Evolutionary conservation across 148 eudicot genomes (phyloP).

Genomic region (Rhododendron henanense): DNA sequence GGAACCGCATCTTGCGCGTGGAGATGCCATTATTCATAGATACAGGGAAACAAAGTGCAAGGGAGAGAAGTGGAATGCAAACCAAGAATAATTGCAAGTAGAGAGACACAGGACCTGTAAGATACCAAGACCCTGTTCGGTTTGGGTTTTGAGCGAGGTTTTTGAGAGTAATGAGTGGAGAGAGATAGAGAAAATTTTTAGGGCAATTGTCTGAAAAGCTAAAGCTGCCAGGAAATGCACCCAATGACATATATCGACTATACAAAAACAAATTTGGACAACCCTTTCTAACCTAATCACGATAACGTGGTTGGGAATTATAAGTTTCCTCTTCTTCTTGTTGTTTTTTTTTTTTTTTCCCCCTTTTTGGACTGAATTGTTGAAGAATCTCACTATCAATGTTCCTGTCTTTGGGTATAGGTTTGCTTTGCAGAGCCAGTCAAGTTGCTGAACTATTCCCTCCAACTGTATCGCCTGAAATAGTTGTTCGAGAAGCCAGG

Average conservation of each 20-base stretch:
- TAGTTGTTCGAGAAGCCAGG: slow-evolving; percentile 92
- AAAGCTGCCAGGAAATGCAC: background rate
- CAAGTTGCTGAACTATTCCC: slow-evolving; percentile 69
- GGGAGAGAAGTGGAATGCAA: background rate
- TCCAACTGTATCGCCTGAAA: slow-evolving; percentile 65
- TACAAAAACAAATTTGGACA: no score
- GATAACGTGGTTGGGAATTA: background rate
- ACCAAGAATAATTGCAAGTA: background rate
- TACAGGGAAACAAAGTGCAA: background rate
- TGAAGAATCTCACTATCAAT: background rate
- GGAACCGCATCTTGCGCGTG: background rate
- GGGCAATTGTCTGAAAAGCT: background rate
- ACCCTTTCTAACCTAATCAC: background rate
- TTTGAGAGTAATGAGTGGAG: no score
- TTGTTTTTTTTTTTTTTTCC: background rate
- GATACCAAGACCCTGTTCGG: background rate
- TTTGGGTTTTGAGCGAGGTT: no score
- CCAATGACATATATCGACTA: background rate
- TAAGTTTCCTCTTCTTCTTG: background rate
- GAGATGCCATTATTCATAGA: background rate
- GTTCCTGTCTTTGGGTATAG: slow-evolving; percentile 24
- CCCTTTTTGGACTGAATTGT: background rate
- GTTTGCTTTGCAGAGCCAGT: slow-evolving; percentile 65
- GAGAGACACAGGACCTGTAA: background rate
- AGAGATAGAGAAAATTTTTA: no score